phyloP scores from a whole-genome alignment of 1,284 basidiomycete genomes.

The Somion occarium region DNA sequence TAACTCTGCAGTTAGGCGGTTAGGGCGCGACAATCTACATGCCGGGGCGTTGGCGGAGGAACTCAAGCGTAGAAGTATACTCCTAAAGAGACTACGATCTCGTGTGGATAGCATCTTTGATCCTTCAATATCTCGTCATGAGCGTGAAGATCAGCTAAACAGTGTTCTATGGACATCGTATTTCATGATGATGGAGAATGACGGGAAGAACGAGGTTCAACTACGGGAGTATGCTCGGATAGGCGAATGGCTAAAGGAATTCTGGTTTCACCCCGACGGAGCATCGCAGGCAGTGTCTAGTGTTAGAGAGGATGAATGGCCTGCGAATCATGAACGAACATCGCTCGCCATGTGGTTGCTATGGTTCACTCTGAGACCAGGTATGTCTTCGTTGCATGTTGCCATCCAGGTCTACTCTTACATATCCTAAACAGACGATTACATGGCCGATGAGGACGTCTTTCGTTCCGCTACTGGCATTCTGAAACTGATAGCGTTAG shows the following conservation, averaged over 20 bases:
- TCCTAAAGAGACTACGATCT: conserved; percentile 48
- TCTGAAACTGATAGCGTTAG: conserved; percentile 58
- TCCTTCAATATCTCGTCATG: conserved; percentile 14
- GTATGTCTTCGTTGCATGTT: conserved; percentile 32
- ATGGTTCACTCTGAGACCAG: conserved; percentile 51
- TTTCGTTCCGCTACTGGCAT: conserved; percentile 44
- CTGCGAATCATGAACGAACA: conserved; percentile 27
- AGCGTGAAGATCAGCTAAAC: conserved; percentile 26
- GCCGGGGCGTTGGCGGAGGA: conserved; percentile 30
- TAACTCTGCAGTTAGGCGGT: conserved; percentile 22
- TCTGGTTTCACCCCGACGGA: conserved; percentile 32
- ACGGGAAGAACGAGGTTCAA: conserved; percentile 44
- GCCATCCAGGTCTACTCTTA: not conserved
- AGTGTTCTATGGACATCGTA: conserved; percentile 45
- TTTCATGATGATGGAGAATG: conserved; percentile 55
- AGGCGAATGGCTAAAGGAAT: conserved; percentile 33
- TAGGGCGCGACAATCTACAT: conserved; percentile 18
- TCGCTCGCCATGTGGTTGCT: conserved; percentile 37
- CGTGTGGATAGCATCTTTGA: conserved; percentile 29
- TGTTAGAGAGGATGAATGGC: conserved; percentile 29
- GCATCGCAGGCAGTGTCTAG: conserved; percentile 28
- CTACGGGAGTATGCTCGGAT: conserved; percentile 35
- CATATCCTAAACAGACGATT: conserved; percentile 38
- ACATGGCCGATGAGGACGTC: conserved; percentile 32
- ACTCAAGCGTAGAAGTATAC: conserved; percentile 45